These are phyloP conservation scores for Ceratobasidium sp. DNA, from an alignment of 1,284 basidiomycete species.

Conservation along the genomic window DNA sequence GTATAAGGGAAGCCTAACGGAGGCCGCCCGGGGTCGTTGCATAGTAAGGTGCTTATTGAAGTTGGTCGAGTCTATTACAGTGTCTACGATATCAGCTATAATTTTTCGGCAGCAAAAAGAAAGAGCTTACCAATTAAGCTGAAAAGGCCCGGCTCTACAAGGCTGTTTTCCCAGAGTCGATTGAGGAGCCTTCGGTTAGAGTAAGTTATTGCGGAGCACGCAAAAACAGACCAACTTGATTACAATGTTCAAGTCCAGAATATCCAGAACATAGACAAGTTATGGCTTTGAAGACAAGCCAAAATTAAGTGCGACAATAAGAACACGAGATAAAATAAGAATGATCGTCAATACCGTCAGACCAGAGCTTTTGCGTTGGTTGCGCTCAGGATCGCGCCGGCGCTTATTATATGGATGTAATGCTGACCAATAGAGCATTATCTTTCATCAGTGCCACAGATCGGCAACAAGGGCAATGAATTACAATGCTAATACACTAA, in stretches of 20 bases:
- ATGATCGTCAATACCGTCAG: slow-evolving; percentile 31
- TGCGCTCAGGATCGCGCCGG: slow-evolving; percentile 37
- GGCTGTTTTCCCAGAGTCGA: background rate
- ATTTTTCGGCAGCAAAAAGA: background rate
- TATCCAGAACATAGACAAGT: slow-evolving; percentile 25
- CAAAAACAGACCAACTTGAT: slow-evolving; percentile 5
- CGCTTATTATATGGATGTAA: slow-evolving; percentile 19
- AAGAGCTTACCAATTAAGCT: background rate
- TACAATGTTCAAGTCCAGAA: slow-evolving; percentile 7
- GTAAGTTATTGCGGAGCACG: background rate
- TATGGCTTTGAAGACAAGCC: background rate
- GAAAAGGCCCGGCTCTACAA: background rate
- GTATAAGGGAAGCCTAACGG: slow-evolving; percentile 37
- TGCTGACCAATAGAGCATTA: slow-evolving; percentile 9
- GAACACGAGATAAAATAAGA: slow-evolving; percentile 18
- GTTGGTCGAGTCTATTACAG: background rate
- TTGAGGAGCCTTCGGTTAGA: background rate
- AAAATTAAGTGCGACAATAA: background rate
- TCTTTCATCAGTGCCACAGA: background rate
- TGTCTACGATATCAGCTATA: background rate
- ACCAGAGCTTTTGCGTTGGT: background rate
- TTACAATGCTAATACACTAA: slow-evolving; percentile 30
- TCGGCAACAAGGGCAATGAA: slow-evolving; percentile 22
- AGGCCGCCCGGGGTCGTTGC: slow-evolving; percentile 39
- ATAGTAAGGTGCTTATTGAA: slow-evolving; percentile 4